Evolutionary conservation across 805 yeast species (phyloP).

Genomic region (Saturnispora kantuleensis): DNA sequence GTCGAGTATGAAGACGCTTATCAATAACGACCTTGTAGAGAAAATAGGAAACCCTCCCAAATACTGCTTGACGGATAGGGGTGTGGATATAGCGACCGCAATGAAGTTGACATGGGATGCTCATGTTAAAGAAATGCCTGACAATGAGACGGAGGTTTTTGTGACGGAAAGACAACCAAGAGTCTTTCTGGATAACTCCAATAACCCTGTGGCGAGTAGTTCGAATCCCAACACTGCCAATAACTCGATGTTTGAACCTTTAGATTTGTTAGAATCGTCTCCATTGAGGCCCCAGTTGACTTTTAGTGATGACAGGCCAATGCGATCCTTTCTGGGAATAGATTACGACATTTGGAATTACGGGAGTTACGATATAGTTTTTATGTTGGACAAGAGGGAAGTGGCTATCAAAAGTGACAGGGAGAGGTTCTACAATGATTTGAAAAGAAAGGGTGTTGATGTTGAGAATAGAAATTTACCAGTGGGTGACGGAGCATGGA

Average conservation of each 20-base stretch:
- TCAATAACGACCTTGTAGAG: slow-evolving; percentile 49
- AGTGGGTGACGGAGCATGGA: slow-evolving; percentile 86
- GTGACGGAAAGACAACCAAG: background rate
- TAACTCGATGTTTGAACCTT: background rate
- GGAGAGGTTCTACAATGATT: slow-evolving; percentile 52
- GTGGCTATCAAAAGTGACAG: slow-evolving; percentile 59
- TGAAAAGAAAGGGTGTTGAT: slow-evolving; percentile 38
- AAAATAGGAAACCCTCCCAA: slow-evolving; percentile 47
- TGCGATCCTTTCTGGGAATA: slow-evolving; percentile 8
- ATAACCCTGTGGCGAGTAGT: slow-evolving; percentile 6
- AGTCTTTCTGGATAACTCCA: background rate
- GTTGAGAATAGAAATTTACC: slow-evolving; percentile 51
- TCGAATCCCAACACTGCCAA: slow-evolving; percentile 3
- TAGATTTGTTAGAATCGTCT: background rate
- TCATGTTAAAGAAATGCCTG: slow-evolving; percentile 8
- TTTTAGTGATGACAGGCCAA: background rate
- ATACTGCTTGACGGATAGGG: slow-evolving; percentile 62
- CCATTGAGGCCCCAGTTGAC: background rate
- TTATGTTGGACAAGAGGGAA: slow-evolving; percentile 77
- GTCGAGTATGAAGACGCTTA: slow-evolving; percentile 55
- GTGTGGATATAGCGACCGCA: slow-evolving; percentile 49
- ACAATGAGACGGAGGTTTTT: slow-evolving; percentile 18
- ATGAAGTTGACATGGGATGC: slow-evolving; percentile 32
- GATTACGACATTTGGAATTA: slow-evolving; percentile 50
- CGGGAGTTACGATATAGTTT: slow-evolving; percentile 46